Base-by-base conservation (phyloP, 495 filamentous ascomycete genomes). In the Filosporella fistucella region DNA sequence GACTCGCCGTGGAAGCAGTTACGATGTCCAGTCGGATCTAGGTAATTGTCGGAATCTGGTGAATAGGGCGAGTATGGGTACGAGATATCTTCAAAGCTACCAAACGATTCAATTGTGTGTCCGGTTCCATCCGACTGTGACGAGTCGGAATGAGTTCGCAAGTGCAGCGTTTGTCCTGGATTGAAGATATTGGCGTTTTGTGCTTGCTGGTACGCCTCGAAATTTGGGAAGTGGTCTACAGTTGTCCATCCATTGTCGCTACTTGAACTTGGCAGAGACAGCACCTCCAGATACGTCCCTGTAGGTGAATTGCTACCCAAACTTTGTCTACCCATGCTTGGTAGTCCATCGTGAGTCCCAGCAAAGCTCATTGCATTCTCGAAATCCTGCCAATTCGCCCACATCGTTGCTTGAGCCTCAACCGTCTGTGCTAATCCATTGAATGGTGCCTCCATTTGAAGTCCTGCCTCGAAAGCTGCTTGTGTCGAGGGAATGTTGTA, bases 161-260 rank as follows among this genome's bases (percentile, higher is more conserved):
- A 69, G 64, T 95, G 90, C 37, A 96, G 69, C 0, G 87, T 89
- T 63, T 94, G 85, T 48, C 80, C 78, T 2, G 90, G 90, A 61
- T 94, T 93, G 68, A 91, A 89, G 47, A 94, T 88, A 44, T 85
- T 77, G 12, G 74, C 68, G 42, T 76, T 71, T 28, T 69, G 64
- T 60, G 63, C 79, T 53, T 61, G 82, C 46, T 70, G 63, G 36
- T 70, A 77, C 22, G 62, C 57, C 17, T 76, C 68, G 48, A 63
- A 71, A 46, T 67, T 71, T 3, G 64, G 69, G 43, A 70, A 75
- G 45, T 70, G 60, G 50, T 91, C 86, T 14, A 93, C 78, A 18
- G 77, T 74, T 36, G 74, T 77, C 90, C 89, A 96, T 30, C 87
- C 88, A 61, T 88, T 85, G 52, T 94, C 89, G 63, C 86, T 91